Evolutionary conservation across 2,329 filamentous ascomycete genomes (phyloP), one percentile per base, ranked within the genome.

Genomic region (Calonectria multiphialidica): DNA sequence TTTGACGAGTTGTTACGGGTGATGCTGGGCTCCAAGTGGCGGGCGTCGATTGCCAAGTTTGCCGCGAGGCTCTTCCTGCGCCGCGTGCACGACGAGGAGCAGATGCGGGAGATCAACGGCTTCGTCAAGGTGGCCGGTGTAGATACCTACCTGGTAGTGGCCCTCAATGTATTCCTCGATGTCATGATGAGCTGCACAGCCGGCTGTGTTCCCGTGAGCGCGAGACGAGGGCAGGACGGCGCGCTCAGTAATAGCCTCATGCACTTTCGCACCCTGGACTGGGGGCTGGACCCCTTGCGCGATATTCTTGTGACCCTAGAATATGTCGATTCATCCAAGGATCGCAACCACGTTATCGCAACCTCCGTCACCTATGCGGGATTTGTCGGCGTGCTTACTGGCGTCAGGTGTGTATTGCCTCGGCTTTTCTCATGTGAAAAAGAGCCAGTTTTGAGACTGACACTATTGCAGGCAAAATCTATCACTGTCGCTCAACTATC

Each of bases 111-210:
- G 77, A 82, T 93, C 28, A 84, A 81, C 25, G 90, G 90, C 0
- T 90, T 93, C 40, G 84, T 85, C 44, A 78, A 83, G 30, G 83
- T 81, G 3, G 87, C 86, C 1, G 87, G 86, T 0, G 83, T 92
- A 6, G 84, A 88, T 3, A 82, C 53, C 21, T 92, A 75, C 76
- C 81, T 92, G 1, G 82, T 93, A 1, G 85, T 93, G 8, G 86
- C 87, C 3, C 85, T 91, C 70, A 93, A 93, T 77, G 88, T 89
- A 2, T 82, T 92, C 2, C 84, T 93, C 0, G 91, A 93, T 79
- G 82, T 88, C 7, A 83, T 93, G 61, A 88, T 93, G 85, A 90
- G 90, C 2, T 93, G 91, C 79, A 92, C 90, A 0, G 90, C 89
- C 72, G 89, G 90, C 25, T 89, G 85, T 18, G 74, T 71, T 10